These are phyloP conservation scores for Dendrocalamus sinicus DNA, from an alignment of 176 grass and related monocot genomes.

Conservation along the genomic window DNA sequence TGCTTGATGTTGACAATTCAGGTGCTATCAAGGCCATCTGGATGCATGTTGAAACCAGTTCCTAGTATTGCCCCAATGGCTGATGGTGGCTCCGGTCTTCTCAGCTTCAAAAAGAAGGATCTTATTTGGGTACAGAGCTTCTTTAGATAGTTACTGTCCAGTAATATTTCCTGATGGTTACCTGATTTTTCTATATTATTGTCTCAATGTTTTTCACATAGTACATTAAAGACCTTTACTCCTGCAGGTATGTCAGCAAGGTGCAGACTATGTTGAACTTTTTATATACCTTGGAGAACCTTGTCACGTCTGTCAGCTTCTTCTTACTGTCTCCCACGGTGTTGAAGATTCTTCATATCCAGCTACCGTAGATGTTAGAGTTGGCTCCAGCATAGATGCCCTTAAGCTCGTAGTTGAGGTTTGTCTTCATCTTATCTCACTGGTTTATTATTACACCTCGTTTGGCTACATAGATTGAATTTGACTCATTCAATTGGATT, in stretches of 20 bases:
- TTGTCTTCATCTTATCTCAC: slow-evolving; percentile 44
- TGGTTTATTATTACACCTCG: slow-evolving; percentile 14
- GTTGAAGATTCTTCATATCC: slow-evolving; percentile 88
- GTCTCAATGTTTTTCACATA: slow-evolving; percentile 22
- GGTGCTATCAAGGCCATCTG: slow-evolving; percentile 87
- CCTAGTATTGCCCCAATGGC: slow-evolving; percentile 69
- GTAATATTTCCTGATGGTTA: slow-evolving; percentile 25
- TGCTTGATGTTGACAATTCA: slow-evolving; percentile 49
- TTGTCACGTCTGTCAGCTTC: slow-evolving; percentile 82
- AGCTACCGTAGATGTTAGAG: slow-evolving; percentile 83
- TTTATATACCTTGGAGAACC: slow-evolving; percentile 98
- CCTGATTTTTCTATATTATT: slow-evolving; percentile 28
- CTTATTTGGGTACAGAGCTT: slow-evolving; percentile 78
- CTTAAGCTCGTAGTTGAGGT: slow-evolving; percentile 97
- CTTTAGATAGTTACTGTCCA: slow-evolving; percentile 28
- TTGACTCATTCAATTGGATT: too few species aligned
- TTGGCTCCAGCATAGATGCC: slow-evolving; percentile 86
- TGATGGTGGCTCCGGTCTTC: slow-evolving; percentile 88
- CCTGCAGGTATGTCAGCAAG: slow-evolving; percentile 91
- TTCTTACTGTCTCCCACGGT: slow-evolving; percentile 89
- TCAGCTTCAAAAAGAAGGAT: slow-evolving; percentile 95
- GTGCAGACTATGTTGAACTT: slow-evolving; percentile 91
- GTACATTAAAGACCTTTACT: slow-evolving; percentile 29
- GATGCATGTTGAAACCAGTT: slow-evolving; percentile 94
- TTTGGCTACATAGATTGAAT: too few species aligned